Evolutionary conservation across 2,329 filamentous ascomycete genomes (phyloP).

Genomic region (Colletotrichum spaethianum): DNA sequence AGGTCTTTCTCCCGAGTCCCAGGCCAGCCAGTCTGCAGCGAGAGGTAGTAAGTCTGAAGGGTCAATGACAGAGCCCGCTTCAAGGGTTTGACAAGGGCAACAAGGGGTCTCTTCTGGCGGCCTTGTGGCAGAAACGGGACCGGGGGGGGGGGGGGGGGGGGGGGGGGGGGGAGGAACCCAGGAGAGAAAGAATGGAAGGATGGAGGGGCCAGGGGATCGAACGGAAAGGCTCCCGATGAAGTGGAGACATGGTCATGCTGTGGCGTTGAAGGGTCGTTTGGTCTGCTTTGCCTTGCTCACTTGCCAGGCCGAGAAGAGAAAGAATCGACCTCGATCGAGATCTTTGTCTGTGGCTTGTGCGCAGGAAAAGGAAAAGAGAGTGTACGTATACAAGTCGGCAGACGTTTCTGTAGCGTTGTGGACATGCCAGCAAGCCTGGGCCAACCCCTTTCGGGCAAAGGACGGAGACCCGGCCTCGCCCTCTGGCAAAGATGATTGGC

Average conservation of each 20-base stretch:
- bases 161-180: not conserved
- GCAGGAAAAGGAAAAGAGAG: not conserved
- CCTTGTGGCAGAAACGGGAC: not conserved
- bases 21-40: not conserved
- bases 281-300: conserved; percentile 25
- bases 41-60: not conserved
- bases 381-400: not conserved
- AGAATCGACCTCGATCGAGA: conserved; percentile 37
- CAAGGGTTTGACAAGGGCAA: conserved; percentile 1
- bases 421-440: not conserved
- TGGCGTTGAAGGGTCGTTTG: conserved; percentile 31
- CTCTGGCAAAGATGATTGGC: not conserved
- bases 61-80: not conserved
- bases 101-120: conserved; percentile 4
- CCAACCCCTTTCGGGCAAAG: not conserved
- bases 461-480: not conserved
- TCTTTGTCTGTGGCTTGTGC: conserved; percentile 35
- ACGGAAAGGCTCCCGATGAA: conserved; percentile 21
- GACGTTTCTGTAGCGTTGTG: not conserved
- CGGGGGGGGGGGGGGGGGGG: not conserved
- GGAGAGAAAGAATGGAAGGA: conserved; percentile 1
- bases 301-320: conserved; percentile 33
- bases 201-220: conserved; percentile 1
- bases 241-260: conserved; percentile 22
- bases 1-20: not conserved